Percentiles rank a stretch among this genome's conserved stretches.
Evolutionary conservation across 805 yeast species (phyloP).

Genomic region (Yarrowia alimentaria): DNA sequence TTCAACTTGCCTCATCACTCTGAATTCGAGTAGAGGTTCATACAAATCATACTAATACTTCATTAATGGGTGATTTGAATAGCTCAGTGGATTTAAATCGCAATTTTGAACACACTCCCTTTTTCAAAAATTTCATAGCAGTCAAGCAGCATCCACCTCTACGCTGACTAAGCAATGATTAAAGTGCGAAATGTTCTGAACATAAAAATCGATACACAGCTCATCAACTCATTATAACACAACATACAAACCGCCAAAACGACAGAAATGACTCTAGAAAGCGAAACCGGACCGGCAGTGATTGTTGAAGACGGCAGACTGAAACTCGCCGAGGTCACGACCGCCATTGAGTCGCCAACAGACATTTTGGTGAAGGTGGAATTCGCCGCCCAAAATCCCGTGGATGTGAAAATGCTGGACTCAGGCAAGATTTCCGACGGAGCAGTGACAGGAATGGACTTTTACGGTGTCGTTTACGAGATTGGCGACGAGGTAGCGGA

Average conservation of each 20-base stretch:
- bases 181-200: too few relatives aligned
- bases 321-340: neutral
- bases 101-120: too few relatives aligned
- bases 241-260: neutral
- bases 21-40: too few relatives aligned
- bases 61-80: too few relatives aligned
- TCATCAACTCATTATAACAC: neutral
- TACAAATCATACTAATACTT: too few relatives aligned
- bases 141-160: too few relatives aligned
- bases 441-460: neutral
- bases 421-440: neutral
- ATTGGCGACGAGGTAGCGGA: conserved; percentile 13
- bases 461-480: conserved; percentile 5
- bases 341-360: neutral
- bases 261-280: conserved; percentile 1
- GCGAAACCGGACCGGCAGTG: conserved; percentile 1
- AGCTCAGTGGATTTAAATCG: too few relatives aligned
- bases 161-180: too few relatives aligned
- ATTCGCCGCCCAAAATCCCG: conserved; percentile 8
- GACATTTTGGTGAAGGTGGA: conserved; percentile 20
- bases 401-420: conserved; percentile 16
- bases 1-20: too few relatives aligned
- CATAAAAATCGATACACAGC: too few relatives aligned
- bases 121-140: too few relatives aligned
- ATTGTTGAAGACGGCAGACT: neutral